Evolutionary conservation across 345 rosid species (phyloP).

Genomic region (Dovyalis caffra): DNA sequence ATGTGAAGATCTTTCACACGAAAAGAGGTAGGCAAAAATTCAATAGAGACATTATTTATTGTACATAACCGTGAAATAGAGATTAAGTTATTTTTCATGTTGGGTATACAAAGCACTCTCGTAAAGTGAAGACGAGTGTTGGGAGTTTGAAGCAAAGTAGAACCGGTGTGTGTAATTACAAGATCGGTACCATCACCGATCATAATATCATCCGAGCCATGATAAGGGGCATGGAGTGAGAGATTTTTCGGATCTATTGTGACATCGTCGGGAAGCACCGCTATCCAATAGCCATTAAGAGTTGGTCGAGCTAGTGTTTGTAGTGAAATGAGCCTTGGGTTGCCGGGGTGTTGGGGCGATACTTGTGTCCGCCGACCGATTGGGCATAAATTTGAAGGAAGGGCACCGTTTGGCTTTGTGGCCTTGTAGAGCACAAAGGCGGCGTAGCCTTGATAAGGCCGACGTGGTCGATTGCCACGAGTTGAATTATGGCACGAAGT

Average conservation of each 20-base stretch:
- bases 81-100: too few species aligned
- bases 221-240: accelerated
- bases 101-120: neutral
- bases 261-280: neutral
- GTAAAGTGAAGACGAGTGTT: accelerated
- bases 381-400: too few species aligned
- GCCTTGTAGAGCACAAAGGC: too few species aligned
- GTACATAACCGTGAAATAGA: too few species aligned
- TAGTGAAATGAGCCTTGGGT: too few species aligned
- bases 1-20: too few species aligned
- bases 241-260: neutral
- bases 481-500: accelerated
- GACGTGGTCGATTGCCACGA: too few species aligned
- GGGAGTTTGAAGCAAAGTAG: neutral
- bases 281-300: neutral
- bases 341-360: neutral
- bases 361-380: too few species aligned
- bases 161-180: neutral
- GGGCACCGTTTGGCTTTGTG: too few species aligned
- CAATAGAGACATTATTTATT: neutral
- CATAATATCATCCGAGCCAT: neutral
- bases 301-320: too few species aligned
- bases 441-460: too few species aligned
- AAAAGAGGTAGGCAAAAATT: too few species aligned
- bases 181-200: neutral